Percentiles rank a stretch among this genome's conserved stretches.
Conservation (phyloP, 768 basidiomycete genomes). For the Brasilioporus rufonigricans region DNA sequence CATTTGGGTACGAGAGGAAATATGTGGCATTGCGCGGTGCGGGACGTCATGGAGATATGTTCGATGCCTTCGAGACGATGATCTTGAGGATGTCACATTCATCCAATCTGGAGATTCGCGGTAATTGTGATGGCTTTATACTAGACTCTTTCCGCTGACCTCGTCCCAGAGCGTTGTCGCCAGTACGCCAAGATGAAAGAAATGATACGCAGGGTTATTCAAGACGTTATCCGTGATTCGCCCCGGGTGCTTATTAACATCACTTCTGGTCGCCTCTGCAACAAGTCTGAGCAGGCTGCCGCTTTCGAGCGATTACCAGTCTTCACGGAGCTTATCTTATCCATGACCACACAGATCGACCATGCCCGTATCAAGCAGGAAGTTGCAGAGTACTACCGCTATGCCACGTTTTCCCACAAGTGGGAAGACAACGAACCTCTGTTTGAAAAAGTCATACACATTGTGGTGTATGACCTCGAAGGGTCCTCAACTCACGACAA, state of each 20-base stretch:
- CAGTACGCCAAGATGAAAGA: not conserved
- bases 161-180: not conserved
- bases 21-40: too few relatives aligned
- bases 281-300: not conserved
- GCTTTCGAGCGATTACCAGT: not conserved
- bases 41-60: not conserved
- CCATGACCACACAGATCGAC: too few relatives aligned
- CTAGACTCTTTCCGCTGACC: not conserved
- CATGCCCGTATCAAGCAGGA: too few relatives aligned
- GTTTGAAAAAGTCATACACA: too few relatives aligned
- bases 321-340: not conserved
- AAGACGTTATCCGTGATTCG: not conserved
- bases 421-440: too few relatives aligned
- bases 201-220: not conserved
- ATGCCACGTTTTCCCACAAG: too few relatives aligned
- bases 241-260: slow-evolving; percentile 4
- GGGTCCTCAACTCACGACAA: too few relatives aligned
- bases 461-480: too few relatives aligned
- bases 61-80: not conserved
- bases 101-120: not conserved
- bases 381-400: too few relatives aligned
- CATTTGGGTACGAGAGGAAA: too few relatives aligned
- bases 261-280: not conserved
- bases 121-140: not conserved
- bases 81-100: not conserved